Evolutionary conservation across 2,329 filamentous ascomycete genomes (phyloP), one percentile per base, ranked within the genome.

Genomic region (Mycogone perniciosa): DNA sequence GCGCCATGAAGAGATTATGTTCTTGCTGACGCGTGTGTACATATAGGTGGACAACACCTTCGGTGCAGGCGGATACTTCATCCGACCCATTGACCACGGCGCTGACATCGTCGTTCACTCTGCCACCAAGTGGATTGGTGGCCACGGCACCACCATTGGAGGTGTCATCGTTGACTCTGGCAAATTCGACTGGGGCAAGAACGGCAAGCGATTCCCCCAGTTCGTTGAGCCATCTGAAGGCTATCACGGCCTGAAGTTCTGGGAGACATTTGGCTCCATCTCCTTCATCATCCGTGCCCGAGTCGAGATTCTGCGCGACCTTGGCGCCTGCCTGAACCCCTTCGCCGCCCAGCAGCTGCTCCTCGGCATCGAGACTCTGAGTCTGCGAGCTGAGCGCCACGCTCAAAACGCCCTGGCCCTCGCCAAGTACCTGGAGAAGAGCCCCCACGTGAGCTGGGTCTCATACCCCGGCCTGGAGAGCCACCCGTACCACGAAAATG

Each of bases 51-150:
- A 96, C 73, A 96, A 96, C 76, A 96, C 91, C 7, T 96, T 96
- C 62, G 92, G 91, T 43, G 91, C 91, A 9, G 91, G 91, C 53
- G 91, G 92, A 46, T 96, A 88, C 77, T 95, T 89, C 67, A 76
- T 85, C 59, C 83, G 86, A 6, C 91, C 91, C 38, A 92, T 96
- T 61, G 85, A 91, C 27, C 87, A 95, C 68, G 91, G 91, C 50
- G 91, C 88, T 56, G 91, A 96, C 65, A 96, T 96, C 54, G 86
- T 96, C 47, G 88, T 96, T 27, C 90, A 96, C 77, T 93, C 88
- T 37, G 90, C 90, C 8, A 96, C 91, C 52, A 96, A 96, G 71
- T 96, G 91, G 91, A 96, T 97, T 56, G 91, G 91, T 51, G 91
- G 91, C 39, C 92, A 97, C 69, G 92, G 91, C 54, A 95, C 91